These are phyloP conservation scores for Ophiostoma quercus DNA, from an alignment of 2,329 filamentous ascomycete species.

Conservation along the genomic window DNA sequence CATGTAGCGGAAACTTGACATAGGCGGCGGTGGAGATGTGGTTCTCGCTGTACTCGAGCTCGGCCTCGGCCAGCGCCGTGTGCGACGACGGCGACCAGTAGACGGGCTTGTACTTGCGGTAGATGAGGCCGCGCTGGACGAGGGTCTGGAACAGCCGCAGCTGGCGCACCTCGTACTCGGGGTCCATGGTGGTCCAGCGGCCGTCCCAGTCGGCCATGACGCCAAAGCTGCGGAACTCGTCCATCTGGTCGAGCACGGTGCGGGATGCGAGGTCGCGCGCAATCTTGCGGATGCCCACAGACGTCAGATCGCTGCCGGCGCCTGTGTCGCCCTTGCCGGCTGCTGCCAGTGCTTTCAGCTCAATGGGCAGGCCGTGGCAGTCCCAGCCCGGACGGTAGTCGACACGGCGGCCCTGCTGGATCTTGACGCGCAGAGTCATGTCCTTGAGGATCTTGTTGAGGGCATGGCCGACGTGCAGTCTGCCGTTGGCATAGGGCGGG, in stretches of 20 bases:
- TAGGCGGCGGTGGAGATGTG: conserved; percentile 70
- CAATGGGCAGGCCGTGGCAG: conserved; percentile 94
- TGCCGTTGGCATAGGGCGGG: conserved; percentile 92
- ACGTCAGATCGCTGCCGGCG: conserved; percentile 33
- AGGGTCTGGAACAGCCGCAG: conserved; percentile 69
- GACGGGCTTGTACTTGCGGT: conserved; percentile 73
- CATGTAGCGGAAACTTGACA: conserved; percentile 65
- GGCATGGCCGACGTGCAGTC: conserved; percentile 86
- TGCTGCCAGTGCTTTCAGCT: conserved; percentile 72
- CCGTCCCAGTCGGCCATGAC: conserved; percentile 78
- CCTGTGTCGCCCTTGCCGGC: conserved; percentile 26
- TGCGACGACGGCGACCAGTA: conserved; percentile 79
- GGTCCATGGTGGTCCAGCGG: conserved; percentile 75
- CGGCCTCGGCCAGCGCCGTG: conserved; percentile 76
- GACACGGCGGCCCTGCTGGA: conserved; percentile 71
- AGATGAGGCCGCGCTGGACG: conserved; percentile 67
- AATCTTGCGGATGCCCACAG: conserved; percentile 57
- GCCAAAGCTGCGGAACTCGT: conserved; percentile 65
- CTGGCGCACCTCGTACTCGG: conserved; percentile 67
- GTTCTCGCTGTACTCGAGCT: conserved; percentile 75
- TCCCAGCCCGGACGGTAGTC: conserved; percentile 93
- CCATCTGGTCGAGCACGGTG: conserved; percentile 68
- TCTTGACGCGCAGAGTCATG: conserved; percentile 75
- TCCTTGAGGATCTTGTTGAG: conserved; percentile 97
- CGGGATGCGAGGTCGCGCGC: conserved; percentile 62